These are phyloP conservation scores for Lachnellula cervina DNA, from an alignment of 2,329 filamentous ascomycete species.

Conservation along the genomic window DNA sequence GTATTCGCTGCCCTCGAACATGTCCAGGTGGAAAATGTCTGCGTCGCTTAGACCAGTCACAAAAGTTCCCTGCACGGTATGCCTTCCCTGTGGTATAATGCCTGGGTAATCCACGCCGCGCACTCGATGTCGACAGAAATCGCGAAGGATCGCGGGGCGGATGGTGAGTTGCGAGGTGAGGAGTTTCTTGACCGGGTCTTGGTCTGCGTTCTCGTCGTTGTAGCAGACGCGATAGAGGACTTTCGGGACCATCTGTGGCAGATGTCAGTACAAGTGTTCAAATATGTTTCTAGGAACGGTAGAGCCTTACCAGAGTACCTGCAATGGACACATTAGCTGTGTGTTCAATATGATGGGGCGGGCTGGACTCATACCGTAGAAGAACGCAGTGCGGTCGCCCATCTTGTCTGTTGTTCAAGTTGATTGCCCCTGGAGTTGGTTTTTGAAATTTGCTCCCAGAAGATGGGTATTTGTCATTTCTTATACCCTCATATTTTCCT, in stretches of 20 bases:
- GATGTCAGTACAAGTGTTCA: neutral
- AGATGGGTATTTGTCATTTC: neutral
- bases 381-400: slow-evolving; percentile 42
- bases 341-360: neutral
- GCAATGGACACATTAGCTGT: neutral
- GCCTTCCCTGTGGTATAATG: slow-evolving; percentile 53
- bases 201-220: slow-evolving; percentile 44
- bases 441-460: neutral
- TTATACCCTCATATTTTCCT: neutral
- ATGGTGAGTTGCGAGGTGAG: slow-evolving; percentile 49
- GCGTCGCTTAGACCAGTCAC: slow-evolving; percentile 73
- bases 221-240: slow-evolving; percentile 81
- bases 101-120: slow-evolving; percentile 72
- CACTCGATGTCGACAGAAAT: slow-evolving; percentile 69
- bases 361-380: slow-evolving; percentile 44
- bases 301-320: slow-evolving; percentile 22
- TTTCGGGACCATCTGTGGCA: slow-evolving; percentile 66
- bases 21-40: slow-evolving; percentile 71
- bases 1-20: slow-evolving; percentile 79
- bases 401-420: neutral
- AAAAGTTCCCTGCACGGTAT: slow-evolving; percentile 67
- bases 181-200: slow-evolving; percentile 26
- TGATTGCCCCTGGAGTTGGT: neutral
- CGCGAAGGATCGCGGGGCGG: slow-evolving; percentile 69
- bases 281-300: neutral